A percentile compares a stretch with the other conserved stretches of the same genome.
Conservation (phyloP, 129 eudicot genomes). For the Arctium lappa region DNA sequence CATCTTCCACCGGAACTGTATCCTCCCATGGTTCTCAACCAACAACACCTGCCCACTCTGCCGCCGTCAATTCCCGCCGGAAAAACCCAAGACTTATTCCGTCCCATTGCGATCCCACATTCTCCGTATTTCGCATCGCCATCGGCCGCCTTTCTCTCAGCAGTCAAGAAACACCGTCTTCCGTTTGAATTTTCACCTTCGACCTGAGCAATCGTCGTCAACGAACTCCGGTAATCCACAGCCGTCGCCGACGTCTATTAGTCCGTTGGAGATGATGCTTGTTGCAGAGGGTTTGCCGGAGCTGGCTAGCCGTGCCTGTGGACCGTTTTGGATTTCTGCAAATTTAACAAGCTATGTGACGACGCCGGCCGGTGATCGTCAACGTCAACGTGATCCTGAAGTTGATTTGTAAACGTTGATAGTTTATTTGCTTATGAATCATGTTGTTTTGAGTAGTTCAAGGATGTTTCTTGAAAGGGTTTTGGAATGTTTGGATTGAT, state of each 20-base stretch:
- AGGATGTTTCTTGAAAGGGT: no score
- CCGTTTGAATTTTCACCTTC: neutral
- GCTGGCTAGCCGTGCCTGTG: neutral
- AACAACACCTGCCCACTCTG: conserved; percentile 16
- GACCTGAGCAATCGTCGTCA: neutral
- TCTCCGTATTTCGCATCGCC: neutral
- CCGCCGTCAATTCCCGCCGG: conserved; percentile 4
- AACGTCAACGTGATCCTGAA: neutral
- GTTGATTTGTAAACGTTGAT: neutral
- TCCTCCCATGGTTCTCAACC: conserved; percentile 12
- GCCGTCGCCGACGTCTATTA: neutral
- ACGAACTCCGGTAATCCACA: neutral
- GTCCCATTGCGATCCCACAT: neutral
- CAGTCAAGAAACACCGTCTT: neutral
- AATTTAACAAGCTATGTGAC: neutral
- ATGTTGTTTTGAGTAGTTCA: no score
- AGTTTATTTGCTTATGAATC: neutral
- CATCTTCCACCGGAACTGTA: conserved; percentile 3
- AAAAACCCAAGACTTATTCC: neutral
- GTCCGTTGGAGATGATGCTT: neutral
- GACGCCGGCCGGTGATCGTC: neutral
- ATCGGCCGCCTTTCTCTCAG: neutral
- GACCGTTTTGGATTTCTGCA: neutral
- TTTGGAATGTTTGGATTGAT: no score
- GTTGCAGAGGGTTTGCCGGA: neutral